A percentile compares a stretch with the other conserved stretches of the same genome.
Evolutionary conservation across 2,329 filamentous ascomycete species (phyloP).

Genomic region (Hypoxylon sp.): DNA sequence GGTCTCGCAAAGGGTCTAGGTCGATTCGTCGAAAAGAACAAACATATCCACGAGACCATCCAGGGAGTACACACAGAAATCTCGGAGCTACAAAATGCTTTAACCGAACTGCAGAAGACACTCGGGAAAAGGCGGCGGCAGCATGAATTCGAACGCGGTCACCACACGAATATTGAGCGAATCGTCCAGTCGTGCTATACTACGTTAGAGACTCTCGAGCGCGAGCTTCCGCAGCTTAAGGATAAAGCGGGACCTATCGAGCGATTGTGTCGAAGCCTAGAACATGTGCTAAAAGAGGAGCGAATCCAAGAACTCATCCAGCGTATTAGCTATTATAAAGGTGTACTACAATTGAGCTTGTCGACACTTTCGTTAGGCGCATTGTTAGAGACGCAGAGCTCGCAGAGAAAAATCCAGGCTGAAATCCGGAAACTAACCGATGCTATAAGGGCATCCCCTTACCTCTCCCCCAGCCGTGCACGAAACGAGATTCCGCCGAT

Average conservation of each 20-base stretch:
- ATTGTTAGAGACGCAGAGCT: conserved; percentile 37
- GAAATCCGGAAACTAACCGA: conserved; percentile 41
- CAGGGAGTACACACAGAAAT: conserved; percentile 39
- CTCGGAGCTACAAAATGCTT: conserved; percentile 23
- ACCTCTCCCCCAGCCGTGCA: conserved; percentile 27
- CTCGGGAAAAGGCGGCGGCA: conserved; percentile 32
- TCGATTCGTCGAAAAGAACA: conserved; percentile 38
- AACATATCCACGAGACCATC: conserved; percentile 30
- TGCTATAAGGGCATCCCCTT: conserved; percentile 32
- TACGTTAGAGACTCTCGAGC: conserved; percentile 31
- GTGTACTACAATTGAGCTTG: conserved; percentile 42
- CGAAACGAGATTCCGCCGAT: background rate
- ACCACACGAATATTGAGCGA: conserved; percentile 38
- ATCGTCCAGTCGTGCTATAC: conserved; percentile 40
- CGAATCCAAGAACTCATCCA: conserved; percentile 37
- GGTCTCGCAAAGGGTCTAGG: conserved; percentile 32
- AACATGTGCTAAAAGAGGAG: conserved; percentile 35
- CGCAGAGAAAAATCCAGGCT: conserved; percentile 40
- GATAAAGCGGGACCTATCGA: conserved; percentile 28
- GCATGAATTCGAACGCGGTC: conserved; percentile 39
- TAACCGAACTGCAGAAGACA: conserved; percentile 32
- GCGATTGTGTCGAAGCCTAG: conserved; percentile 34
- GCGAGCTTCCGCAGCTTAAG: conserved; percentile 38
- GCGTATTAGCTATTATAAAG: conserved; percentile 41
- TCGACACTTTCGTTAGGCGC: conserved; percentile 42